Conservation (phyloP, 176 grass and related monocot species). For the Secale cereale region DNA sequence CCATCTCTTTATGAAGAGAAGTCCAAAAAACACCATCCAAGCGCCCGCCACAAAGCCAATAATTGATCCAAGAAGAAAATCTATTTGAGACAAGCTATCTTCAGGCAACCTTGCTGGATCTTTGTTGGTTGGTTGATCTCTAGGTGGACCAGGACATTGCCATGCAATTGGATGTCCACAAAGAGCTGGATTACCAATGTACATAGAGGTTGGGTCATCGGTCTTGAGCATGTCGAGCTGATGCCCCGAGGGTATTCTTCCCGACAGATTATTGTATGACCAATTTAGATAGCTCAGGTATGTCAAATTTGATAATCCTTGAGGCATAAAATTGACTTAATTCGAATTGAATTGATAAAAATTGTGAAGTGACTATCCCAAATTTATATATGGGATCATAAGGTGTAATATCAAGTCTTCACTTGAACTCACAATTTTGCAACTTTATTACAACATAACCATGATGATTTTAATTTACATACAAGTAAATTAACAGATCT, state of each 20-base stretch:
- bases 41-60: not conserved
- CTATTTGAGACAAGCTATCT: not conserved
- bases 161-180: not conserved
- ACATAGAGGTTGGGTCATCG: not conserved
- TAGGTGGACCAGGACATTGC: not conserved
- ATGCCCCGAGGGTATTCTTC: not conserved
- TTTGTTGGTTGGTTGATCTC: not conserved
- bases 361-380: no score
- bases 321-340: no score
- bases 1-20: not conserved
- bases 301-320: no score
- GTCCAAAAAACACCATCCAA: not conserved
- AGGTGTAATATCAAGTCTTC: no score
- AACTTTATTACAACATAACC: no score
- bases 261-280: not conserved
- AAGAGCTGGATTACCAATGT: not conserved
- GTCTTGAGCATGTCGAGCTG: not conserved
- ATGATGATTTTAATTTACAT: no score
- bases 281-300: no score
- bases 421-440: no score
- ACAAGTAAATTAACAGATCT: no score
- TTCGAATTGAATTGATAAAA: no score
- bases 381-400: no score
- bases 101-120: not conserved
- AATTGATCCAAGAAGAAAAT: not conserved